These are phyloP conservation scores for Kazachstania taianensis DNA, from an alignment of 805 yeast genomes.

Conservation along the genomic window DNA sequence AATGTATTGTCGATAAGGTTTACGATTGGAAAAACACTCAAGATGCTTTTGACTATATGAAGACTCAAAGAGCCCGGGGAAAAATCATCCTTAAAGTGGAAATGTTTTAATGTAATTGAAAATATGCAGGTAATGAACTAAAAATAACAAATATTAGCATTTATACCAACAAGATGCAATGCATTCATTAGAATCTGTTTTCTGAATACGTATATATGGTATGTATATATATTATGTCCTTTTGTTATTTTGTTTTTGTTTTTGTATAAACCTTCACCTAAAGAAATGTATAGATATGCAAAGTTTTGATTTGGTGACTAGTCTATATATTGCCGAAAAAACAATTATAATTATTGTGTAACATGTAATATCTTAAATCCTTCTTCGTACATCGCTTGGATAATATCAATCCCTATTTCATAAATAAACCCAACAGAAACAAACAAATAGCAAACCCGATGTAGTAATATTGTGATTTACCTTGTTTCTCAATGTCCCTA, in stretches of 20 bases:
- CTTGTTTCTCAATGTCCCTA: slow-evolving; percentile 7
- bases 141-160: background rate
- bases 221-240: too few relatives aligned
- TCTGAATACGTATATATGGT: background rate
- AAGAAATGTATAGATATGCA: too few relatives aligned
- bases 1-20: slow-evolving; percentile 44
- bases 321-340: too few relatives aligned
- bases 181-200: background rate
- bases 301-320: too few relatives aligned
- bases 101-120: slow-evolving; percentile 24
- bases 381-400: too few relatives aligned
- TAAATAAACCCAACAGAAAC: slow-evolving; percentile 22
- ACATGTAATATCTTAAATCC: too few relatives aligned
- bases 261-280: too few relatives aligned
- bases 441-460: slow-evolving; percentile 30
- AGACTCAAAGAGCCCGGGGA: slow-evolving; percentile 49
- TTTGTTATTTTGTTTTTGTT: too few relatives aligned
- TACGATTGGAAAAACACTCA: slow-evolving; percentile 43
- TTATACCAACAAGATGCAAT: background rate
- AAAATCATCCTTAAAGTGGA: slow-evolving; percentile 47
- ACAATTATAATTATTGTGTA: too few relatives aligned
- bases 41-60: slow-evolving; percentile 45
- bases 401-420: slow-evolving; percentile 21
- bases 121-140: background rate
- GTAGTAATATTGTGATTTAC: slow-evolving; percentile 13